Conservation (phyloP, 768 basidiomycete genomes). For the Amanita muscaria region DNA sequence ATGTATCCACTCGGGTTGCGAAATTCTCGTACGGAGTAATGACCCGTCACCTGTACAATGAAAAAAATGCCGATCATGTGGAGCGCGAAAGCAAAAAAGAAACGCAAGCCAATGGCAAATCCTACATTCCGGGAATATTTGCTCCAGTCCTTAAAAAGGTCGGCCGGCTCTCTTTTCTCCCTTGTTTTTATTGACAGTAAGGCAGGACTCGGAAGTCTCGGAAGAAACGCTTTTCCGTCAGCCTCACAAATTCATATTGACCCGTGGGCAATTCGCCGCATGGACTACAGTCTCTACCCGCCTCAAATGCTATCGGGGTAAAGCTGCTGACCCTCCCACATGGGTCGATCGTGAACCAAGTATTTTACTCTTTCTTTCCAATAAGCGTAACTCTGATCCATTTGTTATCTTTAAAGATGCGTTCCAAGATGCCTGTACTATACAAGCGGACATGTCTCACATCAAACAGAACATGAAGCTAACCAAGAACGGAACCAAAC, state of each 20-base stretch:
- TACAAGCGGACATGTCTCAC: constrained; percentile 15
- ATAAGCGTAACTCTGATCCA: no score
- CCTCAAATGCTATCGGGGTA: constrained; percentile 17
- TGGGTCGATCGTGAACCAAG: constrained; percentile 16
- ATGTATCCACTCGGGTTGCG: constrained; percentile 12
- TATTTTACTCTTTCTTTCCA: no score
- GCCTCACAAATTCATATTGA: constrained; percentile 7
- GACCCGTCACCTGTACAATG: constrained; percentile 6
- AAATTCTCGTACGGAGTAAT: constrained; percentile 13
- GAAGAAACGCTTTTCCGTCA: constrained; percentile 17
- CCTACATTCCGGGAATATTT: constrained; percentile 8
- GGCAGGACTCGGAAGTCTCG: constrained; percentile 17
- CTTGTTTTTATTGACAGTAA: not conserved
- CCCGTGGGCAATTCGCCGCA: constrained; percentile 7
- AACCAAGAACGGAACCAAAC: not conserved
- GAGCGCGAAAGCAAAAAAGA: not conserved
- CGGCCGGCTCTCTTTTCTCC: no score
- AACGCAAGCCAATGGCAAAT: constrained; percentile 4
- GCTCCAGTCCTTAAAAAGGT: constrained; percentile 10
- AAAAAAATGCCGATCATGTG: constrained; percentile 7
- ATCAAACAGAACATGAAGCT: constrained; percentile 1
- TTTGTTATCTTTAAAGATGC: constrained; percentile 4
- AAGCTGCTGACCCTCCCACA: constrained; percentile 7
- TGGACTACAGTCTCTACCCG: constrained; percentile 6
- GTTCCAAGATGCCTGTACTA: constrained; percentile 14